Evolutionary conservation across 2,329 filamentous ascomycete genomes (phyloP).

Genomic region (Mycosphaerella sp.): DNA sequence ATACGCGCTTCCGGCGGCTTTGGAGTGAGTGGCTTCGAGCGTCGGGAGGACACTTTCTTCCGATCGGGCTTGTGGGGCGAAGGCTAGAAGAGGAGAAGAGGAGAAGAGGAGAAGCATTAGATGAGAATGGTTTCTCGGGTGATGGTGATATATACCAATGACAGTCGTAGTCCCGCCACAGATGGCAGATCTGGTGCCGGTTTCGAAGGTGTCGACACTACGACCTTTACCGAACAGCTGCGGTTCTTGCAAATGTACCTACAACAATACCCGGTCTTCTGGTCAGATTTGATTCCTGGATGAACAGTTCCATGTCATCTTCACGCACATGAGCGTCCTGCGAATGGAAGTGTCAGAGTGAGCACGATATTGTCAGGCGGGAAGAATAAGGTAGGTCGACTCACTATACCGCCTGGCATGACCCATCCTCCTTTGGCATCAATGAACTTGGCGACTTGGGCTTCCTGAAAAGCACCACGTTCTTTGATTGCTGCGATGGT

Average conservation of each 20-base stretch:
- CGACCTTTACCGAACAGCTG: conserved; percentile 41
- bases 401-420: conserved; percentile 30
- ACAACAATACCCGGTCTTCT: conserved; percentile 10
- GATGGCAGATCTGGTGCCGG: conserved; percentile 41
- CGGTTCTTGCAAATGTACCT: conserved; percentile 44
- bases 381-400: background rate
- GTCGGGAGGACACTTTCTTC: conserved; percentile 42
- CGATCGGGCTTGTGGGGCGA: conserved; percentile 35
- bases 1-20: conserved; percentile 42
- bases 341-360: background rate
- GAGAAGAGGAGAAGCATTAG: no score
- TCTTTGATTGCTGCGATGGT: conserved; percentile 35
- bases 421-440: conserved; percentile 44
- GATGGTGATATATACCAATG: conserved; percentile 23
- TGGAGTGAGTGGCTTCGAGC: conserved; percentile 39
- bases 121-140: background rate
- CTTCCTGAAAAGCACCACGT: conserved; percentile 31
- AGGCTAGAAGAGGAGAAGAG: background rate
- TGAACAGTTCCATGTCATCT: no score
- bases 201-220: conserved; percentile 38
- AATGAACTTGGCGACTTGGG: conserved; percentile 32
- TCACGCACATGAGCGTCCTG: background rate
- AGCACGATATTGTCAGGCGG: background rate
- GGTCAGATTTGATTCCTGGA: background rate
- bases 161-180: conserved; percentile 47